phyloP scores from a whole-genome alignment of 805 yeast genomes.

The Brettanomyces nanus region DNA sequence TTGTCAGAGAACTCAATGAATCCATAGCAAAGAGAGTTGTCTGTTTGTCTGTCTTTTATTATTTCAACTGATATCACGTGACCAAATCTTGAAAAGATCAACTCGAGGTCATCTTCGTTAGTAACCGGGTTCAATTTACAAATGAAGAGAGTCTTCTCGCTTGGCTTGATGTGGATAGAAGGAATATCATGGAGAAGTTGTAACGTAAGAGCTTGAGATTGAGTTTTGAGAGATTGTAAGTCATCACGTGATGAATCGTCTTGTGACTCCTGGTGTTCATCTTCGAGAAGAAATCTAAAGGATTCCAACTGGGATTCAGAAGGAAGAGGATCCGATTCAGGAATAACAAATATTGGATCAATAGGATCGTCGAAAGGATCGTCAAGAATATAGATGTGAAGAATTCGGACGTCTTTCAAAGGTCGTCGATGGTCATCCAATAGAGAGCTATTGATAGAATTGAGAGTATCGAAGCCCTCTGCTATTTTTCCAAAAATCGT shows the following conservation, averaged over 20 bases:
- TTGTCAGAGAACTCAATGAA: constrained; percentile 48
- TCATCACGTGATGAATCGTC: constrained; percentile 13
- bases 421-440: constrained; percentile 36
- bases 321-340: constrained; percentile 30
- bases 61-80: constrained; percentile 42
- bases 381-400: constrained; percentile 40
- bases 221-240: constrained; percentile 25
- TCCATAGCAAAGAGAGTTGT: constrained; percentile 50
- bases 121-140: constrained; percentile 60
- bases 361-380: constrained; percentile 43
- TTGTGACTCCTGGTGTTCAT: constrained; percentile 13
- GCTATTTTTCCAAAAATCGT: constrained; percentile 41
- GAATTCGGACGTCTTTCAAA: constrained; percentile 41
- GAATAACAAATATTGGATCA: constrained; percentile 8
- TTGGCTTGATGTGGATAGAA: constrained; percentile 47
- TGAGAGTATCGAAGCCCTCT: constrained; percentile 42
- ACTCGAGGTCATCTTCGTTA: constrained; percentile 42
- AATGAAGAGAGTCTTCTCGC: constrained; percentile 53
- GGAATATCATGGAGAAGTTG: constrained; percentile 61
- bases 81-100: constrained; percentile 60
- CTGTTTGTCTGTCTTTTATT: constrained; percentile 38
- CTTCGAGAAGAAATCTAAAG: constrained; percentile 24
- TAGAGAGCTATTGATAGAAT: constrained; percentile 31
- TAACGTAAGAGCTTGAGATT: constrained; percentile 50
- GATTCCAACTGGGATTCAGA: constrained; percentile 23